Base-by-base conservation (phyloP, 2,329 filamentous ascomycete species). In the Xenosphaeropsis pyriputrescens region DNA sequence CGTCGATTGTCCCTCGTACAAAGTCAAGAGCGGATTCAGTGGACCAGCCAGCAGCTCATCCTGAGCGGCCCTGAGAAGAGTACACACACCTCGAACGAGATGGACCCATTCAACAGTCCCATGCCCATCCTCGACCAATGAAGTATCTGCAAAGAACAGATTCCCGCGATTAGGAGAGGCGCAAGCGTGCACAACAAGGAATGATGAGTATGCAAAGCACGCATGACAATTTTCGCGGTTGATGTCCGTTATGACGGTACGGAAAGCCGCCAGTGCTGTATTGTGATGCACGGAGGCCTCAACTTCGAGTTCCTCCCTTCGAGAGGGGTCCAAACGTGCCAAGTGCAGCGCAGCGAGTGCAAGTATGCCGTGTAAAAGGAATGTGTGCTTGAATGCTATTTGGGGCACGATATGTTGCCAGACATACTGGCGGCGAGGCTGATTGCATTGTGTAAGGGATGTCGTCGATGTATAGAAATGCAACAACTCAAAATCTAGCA, bases 171-270 rank as follows among this genome's bases (percentile, higher is more conserved):
- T 13, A 15, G 31, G 31, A 32, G 31, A 32, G 3, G 49, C 43
- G 45, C 50, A 57, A 16, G 56, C 52, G 37, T 62, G 57, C 2
- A 58, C 46, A 36, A 55, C 56, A 3, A 58, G 43, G 2, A 52
- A 35, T 0, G 48, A 44, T 3, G 55, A 51, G 38, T 57, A 58
- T 2, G 52, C 44, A 29, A 56, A 57, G 19, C 48, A 48, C 2
- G 53, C 47, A 16, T 55, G 43, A 14, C 47, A 53, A 34, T 55
- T 51, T 41, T 58, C 43, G 50, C 55, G 12, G 48, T 50, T 41
- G 55, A 61, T 50, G 58, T 59, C 18, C 65, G 70, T 30, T 67
- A 78, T 42, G 37, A 50, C 44, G 14, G 50, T 44, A 38, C 56
- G 55, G 40, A 57, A 59, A 5, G 50, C 36, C 8, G 45, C 42